These are phyloP conservation scores for Phytopythium chamaehyphon DNA, from an alignment of 352 stramenopile genomes.

Conservation along the genomic window DNA sequence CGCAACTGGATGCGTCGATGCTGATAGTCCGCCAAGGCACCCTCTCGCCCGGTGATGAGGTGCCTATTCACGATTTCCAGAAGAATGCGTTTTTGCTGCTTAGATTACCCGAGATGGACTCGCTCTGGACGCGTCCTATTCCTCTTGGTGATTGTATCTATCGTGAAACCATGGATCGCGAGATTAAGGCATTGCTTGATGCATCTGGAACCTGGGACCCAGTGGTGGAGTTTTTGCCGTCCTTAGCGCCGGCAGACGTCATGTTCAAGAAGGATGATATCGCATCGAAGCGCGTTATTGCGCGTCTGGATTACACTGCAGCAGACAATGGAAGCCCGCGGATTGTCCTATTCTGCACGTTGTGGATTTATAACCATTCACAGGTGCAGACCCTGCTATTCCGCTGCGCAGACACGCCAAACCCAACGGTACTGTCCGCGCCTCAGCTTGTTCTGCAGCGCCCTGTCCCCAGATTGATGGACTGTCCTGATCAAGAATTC, in stretches of 20 bases:
- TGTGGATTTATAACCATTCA: conserved; percentile 91
- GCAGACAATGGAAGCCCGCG: conserved; percentile 79
- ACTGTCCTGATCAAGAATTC: conserved; percentile 77
- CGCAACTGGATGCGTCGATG: conserved; percentile 8
- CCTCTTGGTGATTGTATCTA: conserved; percentile 81
- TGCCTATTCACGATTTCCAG: conserved; percentile 81
- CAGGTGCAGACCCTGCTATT: conserved; percentile 79
- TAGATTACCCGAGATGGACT: conserved; percentile 82
- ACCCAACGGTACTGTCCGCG: conserved; percentile 34
- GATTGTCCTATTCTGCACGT: conserved; percentile 75
- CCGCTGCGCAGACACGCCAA: conserved; percentile 57
- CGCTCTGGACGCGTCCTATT: conserved; percentile 70
- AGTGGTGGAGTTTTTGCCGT: conserved; percentile 73
- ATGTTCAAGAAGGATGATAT: conserved; percentile 67
- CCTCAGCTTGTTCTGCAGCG: conserved; percentile 65
- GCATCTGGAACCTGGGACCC: conserved; percentile 46
- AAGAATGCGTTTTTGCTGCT: conserved; percentile 67
- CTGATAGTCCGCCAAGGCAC: conserved; percentile 57
- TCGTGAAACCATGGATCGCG: conserved; percentile 65
- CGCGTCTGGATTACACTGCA: conserved; percentile 81
- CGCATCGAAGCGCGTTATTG: conserved; percentile 56
- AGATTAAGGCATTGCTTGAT: conserved; percentile 59
- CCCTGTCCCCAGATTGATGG: conserved; percentile 76
- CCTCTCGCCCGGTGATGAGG: conserved; percentile 77
- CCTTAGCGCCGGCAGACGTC: conserved; percentile 41